phyloP scores from a whole-genome alignment of 768 basidiomycete species.

The Phanerodontia chrysosporium region DNA sequence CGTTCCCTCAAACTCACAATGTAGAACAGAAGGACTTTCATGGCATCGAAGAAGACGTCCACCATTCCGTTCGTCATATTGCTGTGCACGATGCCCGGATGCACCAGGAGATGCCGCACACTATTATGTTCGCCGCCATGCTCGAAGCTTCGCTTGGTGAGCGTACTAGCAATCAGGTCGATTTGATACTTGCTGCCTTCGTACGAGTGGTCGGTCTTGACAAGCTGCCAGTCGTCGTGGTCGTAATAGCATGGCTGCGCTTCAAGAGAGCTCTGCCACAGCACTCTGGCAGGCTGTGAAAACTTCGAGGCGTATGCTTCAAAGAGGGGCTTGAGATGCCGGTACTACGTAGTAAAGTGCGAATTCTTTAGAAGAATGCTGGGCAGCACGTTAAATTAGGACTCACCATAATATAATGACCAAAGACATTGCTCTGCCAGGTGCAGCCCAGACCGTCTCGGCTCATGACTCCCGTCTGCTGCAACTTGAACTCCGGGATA shows the following conservation, averaged over 20 bases:
- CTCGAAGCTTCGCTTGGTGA: slow-evolving; percentile 43
- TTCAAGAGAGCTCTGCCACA: slow-evolving; percentile 80
- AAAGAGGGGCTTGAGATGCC: slow-evolving; percentile 53
- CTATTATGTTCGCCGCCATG: slow-evolving; percentile 12
- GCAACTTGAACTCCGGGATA: slow-evolving; percentile 41
- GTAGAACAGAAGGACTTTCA: slow-evolving; percentile 58
- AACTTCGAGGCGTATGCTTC: slow-evolving; percentile 33
- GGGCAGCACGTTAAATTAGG: not conserved
- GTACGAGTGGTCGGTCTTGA: slow-evolving; percentile 58
- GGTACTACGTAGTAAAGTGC: slow-evolving; percentile 46
- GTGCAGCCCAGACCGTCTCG: slow-evolving; percentile 72
- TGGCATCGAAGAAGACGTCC: slow-evolving; percentile 37
- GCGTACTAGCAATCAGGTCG: slow-evolving; percentile 54
- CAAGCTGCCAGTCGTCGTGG: slow-evolving; percentile 68
- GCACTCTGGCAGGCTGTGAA: slow-evolving; percentile 48
- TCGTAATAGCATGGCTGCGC: slow-evolving; percentile 51
- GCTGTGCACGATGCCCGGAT: slow-evolving; percentile 69
- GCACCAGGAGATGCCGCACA: slow-evolving; percentile 55
- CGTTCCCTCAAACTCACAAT: slow-evolving; percentile 48
- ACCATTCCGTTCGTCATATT: slow-evolving; percentile 50
- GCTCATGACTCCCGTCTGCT: slow-evolving; percentile 55
- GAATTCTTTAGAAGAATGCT: not conserved
- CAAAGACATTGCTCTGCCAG: slow-evolving; percentile 85
- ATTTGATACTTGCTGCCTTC: slow-evolving; percentile 74
- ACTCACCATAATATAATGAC: slow-evolving; percentile 74